Conservation (phyloP, 225 moss, liverwort and hornwort species). For the Lunularia cruciata region DNA sequence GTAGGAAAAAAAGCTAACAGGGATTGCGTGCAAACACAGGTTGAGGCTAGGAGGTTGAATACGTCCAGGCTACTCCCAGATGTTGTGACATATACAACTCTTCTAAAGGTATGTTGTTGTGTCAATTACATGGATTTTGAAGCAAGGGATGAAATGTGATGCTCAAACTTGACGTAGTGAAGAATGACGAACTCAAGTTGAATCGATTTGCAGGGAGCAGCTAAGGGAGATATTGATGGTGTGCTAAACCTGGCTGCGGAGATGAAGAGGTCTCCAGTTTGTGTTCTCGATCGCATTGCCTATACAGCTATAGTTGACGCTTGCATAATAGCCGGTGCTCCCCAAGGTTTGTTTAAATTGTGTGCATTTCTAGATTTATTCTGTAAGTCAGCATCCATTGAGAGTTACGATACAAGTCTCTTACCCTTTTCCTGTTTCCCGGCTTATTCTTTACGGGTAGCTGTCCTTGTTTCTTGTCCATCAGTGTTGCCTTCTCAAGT, state of each 20-base stretch:
- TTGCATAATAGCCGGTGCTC: slow-evolving; percentile 72
- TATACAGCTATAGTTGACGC: slow-evolving; percentile 92
- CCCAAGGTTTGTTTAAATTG: slow-evolving; percentile 52
- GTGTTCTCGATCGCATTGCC: slow-evolving; percentile 91
- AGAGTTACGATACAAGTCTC: no score
- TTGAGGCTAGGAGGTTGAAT: slow-evolving; percentile 72
- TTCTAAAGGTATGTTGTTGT: slow-evolving; percentile 61
- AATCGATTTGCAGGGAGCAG: slow-evolving; percentile 56
- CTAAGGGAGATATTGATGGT: slow-evolving; percentile 49
- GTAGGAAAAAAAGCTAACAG: not conserved
- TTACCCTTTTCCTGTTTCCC: no score
- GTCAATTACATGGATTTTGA: not conserved
- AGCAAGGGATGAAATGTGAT: no score
- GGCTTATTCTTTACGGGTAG: no score
- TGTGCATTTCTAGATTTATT: no score
- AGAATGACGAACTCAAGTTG: not conserved
- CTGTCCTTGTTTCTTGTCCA: no score
- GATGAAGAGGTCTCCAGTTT: slow-evolving; percentile 78
- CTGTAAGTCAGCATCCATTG: no score
- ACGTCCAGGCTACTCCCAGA: slow-evolving; percentile 87
- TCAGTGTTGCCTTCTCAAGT: not conserved
- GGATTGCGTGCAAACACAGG: slow-evolving; percentile 43
- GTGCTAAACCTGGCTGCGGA: slow-evolving; percentile 62
- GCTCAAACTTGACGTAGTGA: no score
- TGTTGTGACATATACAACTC: slow-evolving; percentile 90